Percentiles rank a stretch among this genome's conserved stretches.
phyloP scores from a whole-genome alignment of 352 stramenopile genomes.

The Phytophthora sp. region DNA sequence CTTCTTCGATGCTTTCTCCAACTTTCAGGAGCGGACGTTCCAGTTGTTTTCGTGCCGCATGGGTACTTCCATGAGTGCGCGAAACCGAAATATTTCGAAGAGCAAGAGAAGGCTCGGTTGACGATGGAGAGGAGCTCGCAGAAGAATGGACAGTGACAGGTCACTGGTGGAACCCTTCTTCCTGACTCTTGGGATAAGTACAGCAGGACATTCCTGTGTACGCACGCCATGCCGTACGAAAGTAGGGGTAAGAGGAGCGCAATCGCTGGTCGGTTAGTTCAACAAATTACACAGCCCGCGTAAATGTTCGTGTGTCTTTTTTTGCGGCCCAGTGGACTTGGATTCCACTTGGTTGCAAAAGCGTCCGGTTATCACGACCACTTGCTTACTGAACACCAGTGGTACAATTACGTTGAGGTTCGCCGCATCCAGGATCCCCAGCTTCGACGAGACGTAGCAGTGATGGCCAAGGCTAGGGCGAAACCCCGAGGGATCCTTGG shows the following conservation, averaged over 20 bases:
- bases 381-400: neutral
- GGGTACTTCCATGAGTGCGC: neutral
- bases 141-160: neutral
- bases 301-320: neutral
- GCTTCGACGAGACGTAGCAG: neutral
- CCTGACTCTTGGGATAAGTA: neutral
- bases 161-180: neutral
- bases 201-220: conserved; percentile 2
- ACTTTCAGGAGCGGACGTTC: conserved; percentile 6
- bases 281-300: neutral
- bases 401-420: conserved; percentile 6
- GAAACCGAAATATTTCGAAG: neutral
- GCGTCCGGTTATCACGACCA: neutral
- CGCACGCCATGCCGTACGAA: neutral
- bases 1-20: neutral
- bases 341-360: neutral
- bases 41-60: conserved; percentile 4
- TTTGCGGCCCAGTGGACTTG: neutral
- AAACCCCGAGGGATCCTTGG: conserved; percentile 2
- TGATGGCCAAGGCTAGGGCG: neutral
- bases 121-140: neutral
- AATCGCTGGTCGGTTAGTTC: neutral
- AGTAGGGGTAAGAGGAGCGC: neutral
- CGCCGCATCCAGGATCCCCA: neutral
- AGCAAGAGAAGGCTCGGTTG: neutral